Conservation (phyloP, 352 stramenopile species). For the Phytopythium litorale region DNA sequence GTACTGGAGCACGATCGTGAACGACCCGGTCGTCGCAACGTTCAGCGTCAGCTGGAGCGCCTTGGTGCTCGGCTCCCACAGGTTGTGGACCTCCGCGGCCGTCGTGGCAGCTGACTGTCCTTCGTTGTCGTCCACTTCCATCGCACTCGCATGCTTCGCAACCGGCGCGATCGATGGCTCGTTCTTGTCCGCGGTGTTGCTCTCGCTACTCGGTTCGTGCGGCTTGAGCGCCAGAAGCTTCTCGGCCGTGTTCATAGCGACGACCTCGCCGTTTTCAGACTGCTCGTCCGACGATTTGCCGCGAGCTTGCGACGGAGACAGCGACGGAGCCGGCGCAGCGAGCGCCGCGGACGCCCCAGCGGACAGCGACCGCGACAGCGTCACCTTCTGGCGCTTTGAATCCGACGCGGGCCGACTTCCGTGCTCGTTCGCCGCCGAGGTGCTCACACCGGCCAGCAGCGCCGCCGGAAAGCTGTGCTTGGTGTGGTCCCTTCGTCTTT, state of each 20-base stretch:
- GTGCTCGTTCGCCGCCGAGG: constrained; percentile 11
- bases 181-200: background rate
- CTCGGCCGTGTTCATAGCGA: constrained; percentile 28
- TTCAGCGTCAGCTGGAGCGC: constrained; percentile 47
- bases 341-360: constrained; percentile 2
- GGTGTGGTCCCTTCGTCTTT: no score
- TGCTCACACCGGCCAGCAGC: constrained; percentile 11
- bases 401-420: background rate
- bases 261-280: constrained; percentile 40
- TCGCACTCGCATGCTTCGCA: constrained; percentile 23
- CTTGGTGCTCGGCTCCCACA: constrained; percentile 51
- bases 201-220: constrained; percentile 16
- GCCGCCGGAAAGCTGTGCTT: constrained; percentile 36
- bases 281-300: constrained; percentile 8
- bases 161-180: constrained; percentile 1
- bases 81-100: constrained; percentile 17
- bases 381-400: constrained; percentile 39
- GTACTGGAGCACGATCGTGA: constrained; percentile 65
- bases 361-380: constrained; percentile 29
- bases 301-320: constrained; percentile 45
- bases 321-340: constrained; percentile 28
- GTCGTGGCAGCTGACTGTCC: constrained; percentile 6
- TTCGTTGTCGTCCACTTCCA: constrained; percentile 32
- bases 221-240: constrained; percentile 43
- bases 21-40: constrained; percentile 28